Evolutionary conservation across 208 protist species (phyloP).

Genomic region (Leishmania martiniquensis): DNA sequence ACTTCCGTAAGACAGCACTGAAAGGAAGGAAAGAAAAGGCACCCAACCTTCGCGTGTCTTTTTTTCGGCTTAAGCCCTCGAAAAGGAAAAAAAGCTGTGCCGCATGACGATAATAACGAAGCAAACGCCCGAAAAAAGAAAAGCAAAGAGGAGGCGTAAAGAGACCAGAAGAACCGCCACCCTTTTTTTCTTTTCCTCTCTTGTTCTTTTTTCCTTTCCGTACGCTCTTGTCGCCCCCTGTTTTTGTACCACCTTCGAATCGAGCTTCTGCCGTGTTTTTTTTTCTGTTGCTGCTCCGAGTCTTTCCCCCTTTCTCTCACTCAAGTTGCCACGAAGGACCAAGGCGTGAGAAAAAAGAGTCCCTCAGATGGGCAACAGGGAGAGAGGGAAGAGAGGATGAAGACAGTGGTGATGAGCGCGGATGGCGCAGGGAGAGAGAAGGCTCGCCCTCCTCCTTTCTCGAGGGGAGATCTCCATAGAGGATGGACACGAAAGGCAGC

Average conservation of each 20-base stretch:
- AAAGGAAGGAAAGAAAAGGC: not conserved
- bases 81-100: not conserved
- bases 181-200: not conserved
- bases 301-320: not conserved
- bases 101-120: not conserved
- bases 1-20: not conserved
- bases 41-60: constrained; percentile 13
- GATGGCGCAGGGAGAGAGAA: too few relatives aligned
- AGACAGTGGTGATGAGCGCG: too few relatives aligned
- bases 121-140: not conserved
- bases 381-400: too few relatives aligned
- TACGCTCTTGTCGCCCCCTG: not conserved
- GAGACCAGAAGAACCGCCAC: not conserved
- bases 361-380: too few relatives aligned
- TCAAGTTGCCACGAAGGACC: too few relatives aligned
- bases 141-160: not conserved
- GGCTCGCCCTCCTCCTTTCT: too few relatives aligned
- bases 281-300: not conserved
- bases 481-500: too few relatives aligned
- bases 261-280: not conserved
- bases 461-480: too few relatives aligned
- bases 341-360: too few relatives aligned
- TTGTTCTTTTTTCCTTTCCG: not conserved
- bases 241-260: not conserved
- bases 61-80: constrained; percentile 15